Evolutionary conservation across 2,329 filamentous ascomycete genomes (phyloP), one percentile per base, ranked within the genome.

Genomic region (Dactylellina leptospora): DNA sequence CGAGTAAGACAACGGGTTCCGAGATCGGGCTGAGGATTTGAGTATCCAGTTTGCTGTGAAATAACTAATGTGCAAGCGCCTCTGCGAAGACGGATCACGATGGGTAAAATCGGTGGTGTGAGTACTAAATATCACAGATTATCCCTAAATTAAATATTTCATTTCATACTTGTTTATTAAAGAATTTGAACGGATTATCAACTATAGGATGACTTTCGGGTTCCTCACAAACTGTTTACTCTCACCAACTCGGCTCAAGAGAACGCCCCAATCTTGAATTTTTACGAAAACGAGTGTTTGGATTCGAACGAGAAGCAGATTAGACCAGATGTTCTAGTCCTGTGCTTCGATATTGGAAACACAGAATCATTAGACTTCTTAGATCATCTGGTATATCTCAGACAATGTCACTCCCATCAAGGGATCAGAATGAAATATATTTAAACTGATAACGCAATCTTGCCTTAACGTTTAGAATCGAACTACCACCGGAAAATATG

Each of bases 271-370:
- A 33, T 59, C 18, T 16, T 69, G 16, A 61, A 54, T 20, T 69
- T 69, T 27, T 42, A 69, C 36, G 63, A 69, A 16, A 48, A 55
- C 9, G 54, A 60, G 48, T 69, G 40, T 22, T 23, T 69, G 3
- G 55, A 60, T 20, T 47, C 47, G 8, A 28, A 69, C n/a, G 45
- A 60, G 25, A 53, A 40, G 40, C 40, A 38, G 16, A 4, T 69
- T 2, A 45, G 45, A 27, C 63, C 63, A 13, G 63, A 69, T 40
- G 54, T 69, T 22, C 9, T 69, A 4, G 45, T 69, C 20, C 10
- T 69, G 40, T 69, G 63, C 45, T 69, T 54, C 27, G 55, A 69
- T 55, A 60, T 69, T 22, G 63, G 63, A 13, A 48, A 60, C 28
- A 36, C 47, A 0, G 25, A 20, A 22, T 60, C 63, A 1, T 23